phyloP scores from a whole-genome alignment of 2,329 filamentous ascomycete species.

The Fusarium chuoi region DNA sequence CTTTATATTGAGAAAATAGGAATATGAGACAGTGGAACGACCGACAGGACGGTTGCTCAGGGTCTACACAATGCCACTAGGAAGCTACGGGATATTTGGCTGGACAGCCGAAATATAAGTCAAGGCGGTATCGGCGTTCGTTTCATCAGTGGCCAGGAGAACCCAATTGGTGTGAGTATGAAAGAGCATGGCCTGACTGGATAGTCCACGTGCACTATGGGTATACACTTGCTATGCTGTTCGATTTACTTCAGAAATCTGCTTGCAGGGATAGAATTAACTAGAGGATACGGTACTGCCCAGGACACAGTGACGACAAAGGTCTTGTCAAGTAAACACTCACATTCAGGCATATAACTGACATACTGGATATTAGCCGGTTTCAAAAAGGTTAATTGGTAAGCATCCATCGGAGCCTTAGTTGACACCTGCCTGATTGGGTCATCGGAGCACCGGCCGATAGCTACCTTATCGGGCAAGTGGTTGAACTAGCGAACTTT shows the following conservation, averaged over 20 bases:
- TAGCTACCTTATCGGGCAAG: not conserved
- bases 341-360: no score
- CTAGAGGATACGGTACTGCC: not conserved
- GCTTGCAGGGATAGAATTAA: not conserved
- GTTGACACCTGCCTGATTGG: not conserved
- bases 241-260: not conserved
- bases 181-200: not conserved
- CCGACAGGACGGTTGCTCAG: not conserved
- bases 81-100: not conserved
- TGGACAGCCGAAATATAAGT: not conserved
- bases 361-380: not conserved
- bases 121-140: no score
- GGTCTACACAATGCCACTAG: not conserved
- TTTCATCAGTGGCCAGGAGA: no score
- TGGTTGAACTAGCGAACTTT: not conserved
- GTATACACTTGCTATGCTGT: not conserved
- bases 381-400: rapidly evolving
- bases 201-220: not conserved
- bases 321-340: not conserved
- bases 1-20: no score
- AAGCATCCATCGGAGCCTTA: not conserved
- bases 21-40: not conserved
- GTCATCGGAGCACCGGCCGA: not conserved
- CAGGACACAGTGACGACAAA: no score
- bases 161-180: rapidly evolving